These are phyloP conservation scores for Cladosporium austrohemisphaericum DNA, from an alignment of 2,329 filamentous ascomycete genomes.

Conservation along the genomic window DNA sequence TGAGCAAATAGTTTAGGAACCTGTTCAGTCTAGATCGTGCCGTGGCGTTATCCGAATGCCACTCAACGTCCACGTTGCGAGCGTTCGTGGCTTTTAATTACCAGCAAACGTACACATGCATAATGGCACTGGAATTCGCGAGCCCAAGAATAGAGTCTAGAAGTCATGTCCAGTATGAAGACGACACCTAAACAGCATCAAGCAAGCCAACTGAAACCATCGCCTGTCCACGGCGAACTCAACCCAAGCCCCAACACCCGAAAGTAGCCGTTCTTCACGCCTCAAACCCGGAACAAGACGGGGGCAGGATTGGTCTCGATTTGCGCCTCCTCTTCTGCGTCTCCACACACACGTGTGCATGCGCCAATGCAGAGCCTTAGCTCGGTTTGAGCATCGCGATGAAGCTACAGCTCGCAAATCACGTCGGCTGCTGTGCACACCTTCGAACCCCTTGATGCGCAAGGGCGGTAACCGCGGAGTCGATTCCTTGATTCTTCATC, in stretches of 20 bases:
- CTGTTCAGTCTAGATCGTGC: too few relatives aligned
- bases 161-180: background rate
- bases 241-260: background rate
- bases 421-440: background rate
- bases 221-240: background rate
- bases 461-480: too few relatives aligned
- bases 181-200: background rate
- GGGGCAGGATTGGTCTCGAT: conserved; percentile 2
- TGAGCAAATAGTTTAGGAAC: too few relatives aligned
- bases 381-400: conserved; percentile 5
- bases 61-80: too few relatives aligned
- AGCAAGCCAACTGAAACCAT: background rate
- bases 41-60: too few relatives aligned
- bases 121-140: too few relatives aligned
- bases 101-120: too few relatives aligned
- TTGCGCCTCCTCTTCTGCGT: conserved; percentile 1
- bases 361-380: conserved; percentile 9
- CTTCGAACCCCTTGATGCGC: too few relatives aligned
- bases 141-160: too few relatives aligned
- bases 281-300: background rate
- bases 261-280: background rate
- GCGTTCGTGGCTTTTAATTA: too few relatives aligned
- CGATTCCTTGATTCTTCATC: background rate
- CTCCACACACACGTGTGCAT: conserved; percentile 3
- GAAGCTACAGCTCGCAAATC: conserved; percentile 8